Evolutionary conservation across 2,329 filamentous ascomycete genomes (phyloP).

Genomic region (Penicillium hordei): DNA sequence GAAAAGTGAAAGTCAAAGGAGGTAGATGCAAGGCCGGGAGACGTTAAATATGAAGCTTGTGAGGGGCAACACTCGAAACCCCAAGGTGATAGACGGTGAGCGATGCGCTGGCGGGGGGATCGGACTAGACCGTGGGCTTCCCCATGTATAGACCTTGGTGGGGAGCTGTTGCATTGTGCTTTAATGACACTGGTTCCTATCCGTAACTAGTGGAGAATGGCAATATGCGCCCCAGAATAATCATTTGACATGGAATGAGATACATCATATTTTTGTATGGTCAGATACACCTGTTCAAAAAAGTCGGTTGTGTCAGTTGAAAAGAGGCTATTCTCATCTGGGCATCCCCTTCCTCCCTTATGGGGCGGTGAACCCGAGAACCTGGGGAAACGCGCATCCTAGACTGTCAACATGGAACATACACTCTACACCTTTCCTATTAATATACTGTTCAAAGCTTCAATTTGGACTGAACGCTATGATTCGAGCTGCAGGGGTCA

Average conservation of each 20-base stretch:
- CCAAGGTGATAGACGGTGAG: slow-evolving; percentile 11
- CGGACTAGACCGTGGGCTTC: not conserved
- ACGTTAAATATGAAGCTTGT: slow-evolving; percentile 17
- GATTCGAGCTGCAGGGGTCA: not conserved
- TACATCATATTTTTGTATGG: not conserved
- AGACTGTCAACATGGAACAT: not conserved
- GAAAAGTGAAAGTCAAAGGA: not conserved
- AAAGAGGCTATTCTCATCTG: not conserved
- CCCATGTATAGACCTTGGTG: not conserved
- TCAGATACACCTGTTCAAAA: not conserved
- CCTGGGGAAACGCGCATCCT: not conserved
- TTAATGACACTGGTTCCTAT: not conserved
- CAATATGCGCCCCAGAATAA: slow-evolving; percentile 14
- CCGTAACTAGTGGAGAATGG: slow-evolving; percentile 15
- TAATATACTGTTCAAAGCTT: not conserved
- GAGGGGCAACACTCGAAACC: slow-evolving; percentile 1
- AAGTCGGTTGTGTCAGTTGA: not conserved
- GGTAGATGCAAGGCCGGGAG: not conserved
- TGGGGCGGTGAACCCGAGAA: not conserved
- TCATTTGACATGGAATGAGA: slow-evolving; percentile 1
- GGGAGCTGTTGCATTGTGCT: slow-evolving; percentile 3
- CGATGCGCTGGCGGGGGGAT: slow-evolving; percentile 12
- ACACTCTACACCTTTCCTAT: not conserved
- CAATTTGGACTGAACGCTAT: not conserved
- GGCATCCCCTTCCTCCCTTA: not conserved